A percentile compares a stretch with the other conserved stretches of the same genome.
Evolutionary conservation across 768 basidiomycete genomes (phyloP).

Genomic region (Tricholoma furcatifolium): DNA sequence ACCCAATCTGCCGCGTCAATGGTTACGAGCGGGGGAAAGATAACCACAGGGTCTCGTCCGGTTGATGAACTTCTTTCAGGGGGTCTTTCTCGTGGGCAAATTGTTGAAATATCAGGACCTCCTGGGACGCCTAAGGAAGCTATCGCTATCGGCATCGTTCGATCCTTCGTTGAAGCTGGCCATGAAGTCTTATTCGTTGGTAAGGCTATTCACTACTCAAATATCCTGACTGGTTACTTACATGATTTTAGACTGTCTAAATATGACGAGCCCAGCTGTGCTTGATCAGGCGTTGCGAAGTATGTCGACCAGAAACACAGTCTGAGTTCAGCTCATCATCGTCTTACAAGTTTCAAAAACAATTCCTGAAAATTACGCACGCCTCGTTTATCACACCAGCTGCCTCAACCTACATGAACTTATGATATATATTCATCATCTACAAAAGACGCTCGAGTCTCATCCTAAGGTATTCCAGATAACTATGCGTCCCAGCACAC

Average conservation of each 20-base stretch:
- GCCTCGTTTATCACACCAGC: constrained; percentile 37
- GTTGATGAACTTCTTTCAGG: constrained; percentile 63
- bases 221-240: background rate
- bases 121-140: constrained; percentile 69
- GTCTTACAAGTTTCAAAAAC: constrained; percentile 9
- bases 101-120: constrained; percentile 76
- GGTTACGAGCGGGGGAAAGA: constrained; percentile 22
- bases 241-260: constrained; percentile 41
- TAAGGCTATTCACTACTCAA: constrained; percentile 28
- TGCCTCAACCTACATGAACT: constrained; percentile 53
- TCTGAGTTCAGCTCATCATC: background rate
- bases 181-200: constrained; percentile 67
- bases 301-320: constrained; percentile 7
- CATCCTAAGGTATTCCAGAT: constrained; percentile 41
- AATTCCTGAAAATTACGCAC: constrained; percentile 17
- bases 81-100: constrained; percentile 57
- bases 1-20: constrained; percentile 60
- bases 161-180: constrained; percentile 43
- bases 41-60: constrained; percentile 44
- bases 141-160: constrained; percentile 49
- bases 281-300: constrained; percentile 28
- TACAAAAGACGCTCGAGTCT: constrained; percentile 43
- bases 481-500: background rate
- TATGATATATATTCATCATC: constrained; percentile 55
- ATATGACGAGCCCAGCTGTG: constrained; percentile 36